Percentiles rank a stretch among this genome's conserved stretches.
Conservation (phyloP, 768 basidiomycete genomes). For the Kwoniella botswanensis region DNA sequence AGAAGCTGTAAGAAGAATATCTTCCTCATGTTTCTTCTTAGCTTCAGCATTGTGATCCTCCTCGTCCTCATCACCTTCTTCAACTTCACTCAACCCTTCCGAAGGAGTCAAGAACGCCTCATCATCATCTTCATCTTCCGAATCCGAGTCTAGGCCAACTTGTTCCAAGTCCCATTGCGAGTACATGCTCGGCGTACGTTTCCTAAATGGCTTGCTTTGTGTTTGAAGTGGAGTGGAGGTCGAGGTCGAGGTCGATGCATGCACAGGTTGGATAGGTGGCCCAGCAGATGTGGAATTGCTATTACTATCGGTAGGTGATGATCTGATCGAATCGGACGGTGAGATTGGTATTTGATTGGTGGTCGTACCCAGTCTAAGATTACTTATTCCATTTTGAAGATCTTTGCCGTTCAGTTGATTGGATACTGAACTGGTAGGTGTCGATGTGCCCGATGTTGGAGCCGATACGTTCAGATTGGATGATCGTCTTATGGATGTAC, state of each 20-base stretch:
- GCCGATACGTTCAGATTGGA: slow-evolving; percentile 32
- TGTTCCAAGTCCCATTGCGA: slow-evolving; percentile 53
- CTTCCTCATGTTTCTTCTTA: not conserved
- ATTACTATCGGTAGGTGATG: slow-evolving; percentile 14
- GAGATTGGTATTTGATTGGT: slow-evolving; percentile 22
- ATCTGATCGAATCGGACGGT: slow-evolving; percentile 32
- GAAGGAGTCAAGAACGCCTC: slow-evolving; percentile 52
- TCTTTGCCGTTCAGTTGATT: slow-evolving; percentile 21
- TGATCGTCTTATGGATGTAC: slow-evolving; percentile 17
- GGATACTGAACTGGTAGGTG: slow-evolving; percentile 28
- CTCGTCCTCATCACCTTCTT: slow-evolving; percentile 54
- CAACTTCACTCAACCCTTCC: slow-evolving; percentile 57
- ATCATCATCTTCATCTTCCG: slow-evolving; percentile 46
- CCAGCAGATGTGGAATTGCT: slow-evolving; percentile 15
- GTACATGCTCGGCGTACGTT: slow-evolving; percentile 43
- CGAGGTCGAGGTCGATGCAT: not conserved
- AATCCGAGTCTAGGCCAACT: slow-evolving; percentile 40
- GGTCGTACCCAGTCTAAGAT: slow-evolving; percentile 15
- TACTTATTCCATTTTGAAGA: slow-evolving; percentile 2
- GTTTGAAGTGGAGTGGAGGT: slow-evolving; percentile 7
- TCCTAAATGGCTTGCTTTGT: slow-evolving; percentile 8
- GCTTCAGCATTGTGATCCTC: not conserved
- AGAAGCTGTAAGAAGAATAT: not conserved
- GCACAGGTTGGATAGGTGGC: slow-evolving; percentile 24
- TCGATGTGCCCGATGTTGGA: slow-evolving; percentile 34